Evolutionary conservation across 163 green algal genomes (phyloP).

Genomic region (Chlamydomonas reinhardtii): DNA sequence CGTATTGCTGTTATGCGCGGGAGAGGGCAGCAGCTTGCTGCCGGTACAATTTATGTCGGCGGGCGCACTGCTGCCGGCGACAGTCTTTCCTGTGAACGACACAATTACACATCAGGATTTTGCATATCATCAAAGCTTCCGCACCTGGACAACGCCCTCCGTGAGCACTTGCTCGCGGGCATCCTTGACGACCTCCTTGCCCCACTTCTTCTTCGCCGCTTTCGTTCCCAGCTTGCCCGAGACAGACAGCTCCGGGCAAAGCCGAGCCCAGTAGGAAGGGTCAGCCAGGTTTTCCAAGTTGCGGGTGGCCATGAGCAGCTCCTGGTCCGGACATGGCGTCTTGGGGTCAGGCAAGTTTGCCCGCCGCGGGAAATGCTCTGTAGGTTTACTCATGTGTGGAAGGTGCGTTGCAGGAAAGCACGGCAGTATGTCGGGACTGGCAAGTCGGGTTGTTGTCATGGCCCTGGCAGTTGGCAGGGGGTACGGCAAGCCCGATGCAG

Average conservation of each 20-base stretch:
- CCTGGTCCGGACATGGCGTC: neutral
- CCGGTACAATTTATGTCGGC: neutral
- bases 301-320: neutral
- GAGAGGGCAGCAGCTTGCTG: too few relatives aligned
- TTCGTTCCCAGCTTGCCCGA: neutral
- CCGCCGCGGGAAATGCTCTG: neutral
- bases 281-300: conserved; percentile 25
- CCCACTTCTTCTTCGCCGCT: neutral
- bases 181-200: neutral
- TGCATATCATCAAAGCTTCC: too few relatives aligned
- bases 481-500: too few relatives aligned
- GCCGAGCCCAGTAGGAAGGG: conserved; percentile 18
- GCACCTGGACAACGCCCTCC: conserved; percentile 33
- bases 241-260: conserved; percentile 44
- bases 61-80: too few relatives aligned
- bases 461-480: neutral
- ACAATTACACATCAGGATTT: too few relatives aligned
- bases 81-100: too few relatives aligned
- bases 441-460: too few relatives aligned
- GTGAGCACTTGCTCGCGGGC: neutral
- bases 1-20: too few relatives aligned
- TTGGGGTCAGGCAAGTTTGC: conserved; percentile 14
- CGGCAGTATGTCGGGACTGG: too few relatives aligned
- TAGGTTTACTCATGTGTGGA: neutral
- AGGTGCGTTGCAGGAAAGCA: neutral